Conservation (phyloP, 2,329 filamentous ascomycete species). For the Zasmidium citrigriseum region DNA sequence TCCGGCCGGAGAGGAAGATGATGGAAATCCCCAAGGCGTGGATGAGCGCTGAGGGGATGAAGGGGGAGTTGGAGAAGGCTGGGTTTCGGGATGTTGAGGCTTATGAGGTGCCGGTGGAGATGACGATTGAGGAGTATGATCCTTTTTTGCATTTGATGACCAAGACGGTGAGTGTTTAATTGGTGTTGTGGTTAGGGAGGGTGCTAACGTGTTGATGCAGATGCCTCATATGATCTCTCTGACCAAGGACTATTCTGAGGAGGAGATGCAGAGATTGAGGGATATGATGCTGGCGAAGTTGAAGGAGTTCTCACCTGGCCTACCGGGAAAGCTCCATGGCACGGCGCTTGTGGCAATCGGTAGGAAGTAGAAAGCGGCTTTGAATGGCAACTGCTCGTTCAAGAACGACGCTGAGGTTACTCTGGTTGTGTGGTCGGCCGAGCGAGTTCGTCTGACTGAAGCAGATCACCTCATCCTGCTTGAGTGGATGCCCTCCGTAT, state of each 20-base stretch:
- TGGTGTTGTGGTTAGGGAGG: constrained; percentile 11
- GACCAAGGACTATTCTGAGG: constrained; percentile 24
- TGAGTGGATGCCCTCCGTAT: no score
- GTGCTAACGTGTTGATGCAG: constrained; percentile 14
- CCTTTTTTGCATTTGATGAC: constrained; percentile 23
- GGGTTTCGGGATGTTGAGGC: constrained; percentile 30
- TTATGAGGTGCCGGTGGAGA: constrained; percentile 25
- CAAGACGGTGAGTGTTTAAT: constrained; percentile 1
- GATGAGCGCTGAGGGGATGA: constrained; percentile 20
- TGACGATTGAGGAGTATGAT: constrained; percentile 26
- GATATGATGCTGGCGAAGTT: constrained; percentile 20
- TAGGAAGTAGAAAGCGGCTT: constrained; percentile 21
- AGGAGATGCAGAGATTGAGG: constrained; percentile 22
- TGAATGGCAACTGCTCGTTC: no score
- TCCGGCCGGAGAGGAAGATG: constrained; percentile 23
- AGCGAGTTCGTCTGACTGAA: no score
- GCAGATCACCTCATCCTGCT: no score
- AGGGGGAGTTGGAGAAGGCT: constrained; percentile 28
- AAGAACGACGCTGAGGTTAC: background rate
- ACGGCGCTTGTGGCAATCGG: constrained; percentile 30
- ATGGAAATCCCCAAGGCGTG: constrained; percentile 28
- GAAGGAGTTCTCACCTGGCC: constrained; percentile 23
- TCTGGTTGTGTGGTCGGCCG: background rate
- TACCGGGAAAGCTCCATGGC: constrained; percentile 29
- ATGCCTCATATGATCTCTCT: constrained; percentile 29